phyloP scores from a whole-genome alignment of 306 rosid genomes.

The Malus sieversii region DNA sequence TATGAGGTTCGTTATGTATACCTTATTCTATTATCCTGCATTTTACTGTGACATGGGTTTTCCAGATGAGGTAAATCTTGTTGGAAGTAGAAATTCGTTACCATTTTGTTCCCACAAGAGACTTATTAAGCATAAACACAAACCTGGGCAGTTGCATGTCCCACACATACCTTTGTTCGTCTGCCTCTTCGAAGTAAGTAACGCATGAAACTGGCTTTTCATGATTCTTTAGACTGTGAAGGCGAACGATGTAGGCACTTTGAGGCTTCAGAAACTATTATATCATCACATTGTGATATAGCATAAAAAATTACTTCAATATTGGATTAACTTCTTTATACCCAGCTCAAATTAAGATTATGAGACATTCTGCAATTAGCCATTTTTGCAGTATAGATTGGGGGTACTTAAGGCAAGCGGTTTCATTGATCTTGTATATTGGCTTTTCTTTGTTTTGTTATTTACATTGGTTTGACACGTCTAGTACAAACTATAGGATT shows the following conservation, averaged over 20 bases:
- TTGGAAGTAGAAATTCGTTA: not conserved
- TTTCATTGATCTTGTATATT: not conserved
- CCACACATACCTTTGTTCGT: not conserved
- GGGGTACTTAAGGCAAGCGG: not conserved
- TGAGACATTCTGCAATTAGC: not conserved
- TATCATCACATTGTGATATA: not conserved
- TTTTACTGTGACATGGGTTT: not conserved
- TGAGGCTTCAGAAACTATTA: not conserved
- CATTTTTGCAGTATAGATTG: not conserved
- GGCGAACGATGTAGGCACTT: not conserved
- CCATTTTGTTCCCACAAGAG: not conserved
- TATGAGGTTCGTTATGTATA: conserved; percentile 54
- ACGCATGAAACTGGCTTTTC: not conserved
- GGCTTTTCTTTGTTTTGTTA: not conserved
- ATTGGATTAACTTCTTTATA: not conserved
- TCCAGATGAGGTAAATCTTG: not conserved
- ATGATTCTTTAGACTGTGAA: not conserved
- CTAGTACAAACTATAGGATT: not conserved
- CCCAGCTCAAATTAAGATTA: not conserved
- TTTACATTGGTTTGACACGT: not conserved
- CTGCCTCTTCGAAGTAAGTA: not conserved
- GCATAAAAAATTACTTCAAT: not conserved
- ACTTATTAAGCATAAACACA: not conserved
- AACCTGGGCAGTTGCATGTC: not conserved
- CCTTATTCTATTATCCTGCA: not conserved